Evolutionary conservation across 768 basidiomycete genomes (phyloP).

Genomic region (Boletus sensibilis): DNA sequence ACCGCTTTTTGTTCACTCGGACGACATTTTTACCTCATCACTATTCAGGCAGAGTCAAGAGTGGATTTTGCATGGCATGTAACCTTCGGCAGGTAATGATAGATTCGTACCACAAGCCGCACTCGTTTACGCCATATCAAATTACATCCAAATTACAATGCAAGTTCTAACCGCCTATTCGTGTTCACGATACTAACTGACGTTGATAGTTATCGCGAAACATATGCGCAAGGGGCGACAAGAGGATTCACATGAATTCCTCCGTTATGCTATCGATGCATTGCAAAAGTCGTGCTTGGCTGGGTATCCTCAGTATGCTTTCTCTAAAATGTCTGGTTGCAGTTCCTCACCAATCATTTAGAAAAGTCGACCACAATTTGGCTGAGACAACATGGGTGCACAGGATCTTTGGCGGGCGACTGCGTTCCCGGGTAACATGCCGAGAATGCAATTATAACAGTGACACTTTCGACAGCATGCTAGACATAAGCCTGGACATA

Average conservation of each 20-base stretch:
- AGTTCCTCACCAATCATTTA: slow-evolving; percentile 31
- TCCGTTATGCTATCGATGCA: slow-evolving; percentile 90
- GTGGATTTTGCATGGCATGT: slow-evolving; percentile 79
- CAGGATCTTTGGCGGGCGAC: slow-evolving; percentile 86
- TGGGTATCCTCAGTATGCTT: slow-evolving; percentile 65
- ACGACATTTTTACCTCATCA: slow-evolving; percentile 10
- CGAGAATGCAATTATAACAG: slow-evolving; percentile 78
- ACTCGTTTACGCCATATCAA: slow-evolving; percentile 58
- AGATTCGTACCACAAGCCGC: slow-evolving; percentile 47
- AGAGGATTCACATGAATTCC: slow-evolving; percentile 97
- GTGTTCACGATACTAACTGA: slow-evolving; percentile 5
- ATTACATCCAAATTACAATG: slow-evolving; percentile 72
- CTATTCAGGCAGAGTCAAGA: slow-evolving; percentile 40
- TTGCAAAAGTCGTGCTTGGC: slow-evolving; percentile 82
- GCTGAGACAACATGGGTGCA: slow-evolving; percentile 93
- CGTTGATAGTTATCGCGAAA: slow-evolving; percentile 77
- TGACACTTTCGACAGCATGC: slow-evolving; percentile 93
- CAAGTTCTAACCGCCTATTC: slow-evolving; percentile 35
- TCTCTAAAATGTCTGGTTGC: neutral
- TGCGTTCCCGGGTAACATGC: slow-evolving; percentile 91
- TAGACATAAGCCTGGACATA: slow-evolving; percentile 93
- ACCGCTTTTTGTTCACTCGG: neutral
- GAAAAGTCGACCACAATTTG: slow-evolving; percentile 67
- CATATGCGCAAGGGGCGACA: slow-evolving; percentile 89
- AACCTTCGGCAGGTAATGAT: slow-evolving; percentile 55